Conservation (phyloP, 768 basidiomycete genomes). For the Tulasnella sp. region DNA sequence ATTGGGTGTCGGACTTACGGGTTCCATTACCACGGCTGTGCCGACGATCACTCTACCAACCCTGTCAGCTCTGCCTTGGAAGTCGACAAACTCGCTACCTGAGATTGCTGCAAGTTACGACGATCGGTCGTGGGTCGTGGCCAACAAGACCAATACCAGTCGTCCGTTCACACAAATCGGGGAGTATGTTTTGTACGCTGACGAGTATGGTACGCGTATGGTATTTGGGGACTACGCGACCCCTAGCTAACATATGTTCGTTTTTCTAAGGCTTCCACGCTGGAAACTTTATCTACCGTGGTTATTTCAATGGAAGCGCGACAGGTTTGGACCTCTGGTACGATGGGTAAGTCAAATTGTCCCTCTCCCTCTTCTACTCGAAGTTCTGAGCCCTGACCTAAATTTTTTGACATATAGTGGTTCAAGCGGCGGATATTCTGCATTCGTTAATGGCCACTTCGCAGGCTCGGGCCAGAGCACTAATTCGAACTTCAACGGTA, state of each 20-base stretch:
- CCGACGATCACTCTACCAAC: slow-evolving; percentile 28
- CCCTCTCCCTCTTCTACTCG: too few species aligned
- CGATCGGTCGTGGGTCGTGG: not conserved
- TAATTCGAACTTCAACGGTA: not conserved
- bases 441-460: slow-evolving; percentile 42
- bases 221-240: too few species aligned
- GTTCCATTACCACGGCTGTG: slow-evolving; percentile 14
- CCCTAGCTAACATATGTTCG: too few species aligned
- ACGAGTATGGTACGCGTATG: slow-evolving; percentile 33
- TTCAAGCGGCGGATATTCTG: slow-evolving; percentile 30
- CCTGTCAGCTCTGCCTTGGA: slow-evolving; percentile 18
- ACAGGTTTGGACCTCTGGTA: slow-evolving; percentile 31
- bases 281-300: slow-evolving; percentile 37
- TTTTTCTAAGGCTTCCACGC: slow-evolving; percentile 20
- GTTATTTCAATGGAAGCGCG: slow-evolving; percentile 39
- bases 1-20: not conserved
- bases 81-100: not conserved
- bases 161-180: not conserved
- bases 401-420: too few species aligned
- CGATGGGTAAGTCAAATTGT: too few species aligned
- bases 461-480: slow-evolving; percentile 30
- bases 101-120: not conserved
- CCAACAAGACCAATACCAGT: slow-evolving; percentile 1
- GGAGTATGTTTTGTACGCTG: slow-evolving; percentile 37
- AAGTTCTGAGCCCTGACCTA: too few species aligned